Evolutionary conservation across 371 early-diverging fungal genomes (phyloP), one percentile per base, ranked within the genome.

Genomic region (Saksenaea vasiformis): DNA sequence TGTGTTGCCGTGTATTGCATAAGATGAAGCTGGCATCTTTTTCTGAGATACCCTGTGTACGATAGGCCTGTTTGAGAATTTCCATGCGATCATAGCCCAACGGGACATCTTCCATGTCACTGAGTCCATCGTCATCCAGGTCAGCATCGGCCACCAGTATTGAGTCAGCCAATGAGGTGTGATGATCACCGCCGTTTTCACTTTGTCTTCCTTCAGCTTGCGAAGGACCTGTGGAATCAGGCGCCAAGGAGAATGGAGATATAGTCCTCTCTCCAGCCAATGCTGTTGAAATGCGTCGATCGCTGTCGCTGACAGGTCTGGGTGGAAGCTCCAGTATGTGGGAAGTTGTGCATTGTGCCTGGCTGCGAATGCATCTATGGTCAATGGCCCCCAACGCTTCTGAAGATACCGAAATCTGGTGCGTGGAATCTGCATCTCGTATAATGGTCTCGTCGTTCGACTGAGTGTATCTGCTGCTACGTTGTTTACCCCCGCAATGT

Each of bases 281-380:
- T 22, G 31, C 41, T 71, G 69, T 17, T 14, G 13, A 28, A 79
- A 74, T 14, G 73, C 74, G 56, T 79, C 72, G 14, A 38, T 41
- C 19, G 58, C 71, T 39, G 14, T 26, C 3, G 75, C 73, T 17
- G 38, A 24, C 10, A 68, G 72, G 54, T 79, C 74, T 13, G 57
- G 61, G 9, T 44, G 47, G 17, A 53, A 53, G 51, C 37, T 66
- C 73, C 72, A 72, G 38, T 34, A 77, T 15, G 11, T 1, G 26
- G 15, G 26, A 3, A 68, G 60, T 36, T 66, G 51, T 24, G 66
- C 19, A 44, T 61, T 74, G 56, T 60, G 56, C 19, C 61, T 19
- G 1, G 69, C 35, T 3, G 74, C 77, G 53, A 80, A 80, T 19
- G 66, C 67, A 47, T 80, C 77, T 11, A 80, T 54, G 36, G 3